Evolutionary conservation across 192 early-diverging fungal genomes (phyloP).

Genomic region (Backusella luteola): DNA sequence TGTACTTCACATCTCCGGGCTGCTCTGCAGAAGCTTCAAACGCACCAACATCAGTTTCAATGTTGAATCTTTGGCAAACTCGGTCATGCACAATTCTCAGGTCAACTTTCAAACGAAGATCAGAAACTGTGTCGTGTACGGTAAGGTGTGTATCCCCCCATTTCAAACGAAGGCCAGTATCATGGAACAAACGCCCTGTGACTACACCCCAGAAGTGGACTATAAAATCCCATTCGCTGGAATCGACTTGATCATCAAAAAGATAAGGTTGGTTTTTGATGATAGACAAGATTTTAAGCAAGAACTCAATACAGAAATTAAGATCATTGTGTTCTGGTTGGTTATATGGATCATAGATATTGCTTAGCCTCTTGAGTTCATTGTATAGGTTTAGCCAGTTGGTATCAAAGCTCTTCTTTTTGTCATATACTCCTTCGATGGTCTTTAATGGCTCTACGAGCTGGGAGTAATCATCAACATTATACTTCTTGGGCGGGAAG

Average conservation of each 20-base stretch:
- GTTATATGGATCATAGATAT: neutral
- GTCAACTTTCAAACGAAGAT: neutral
- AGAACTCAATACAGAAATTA: neutral
- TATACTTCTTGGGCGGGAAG: conserved; percentile 6
- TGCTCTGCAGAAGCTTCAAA: neutral
- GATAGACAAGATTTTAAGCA: neutral
- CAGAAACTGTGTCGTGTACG: neutral
- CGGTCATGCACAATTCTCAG: too few species aligned
- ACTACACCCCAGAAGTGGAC: neutral
- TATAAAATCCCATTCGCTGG: neutral
- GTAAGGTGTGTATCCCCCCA: conserved; percentile 1
- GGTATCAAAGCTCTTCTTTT: neutral
- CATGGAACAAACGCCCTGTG: neutral
- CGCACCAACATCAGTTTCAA: neutral
- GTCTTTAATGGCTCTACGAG: neutral
- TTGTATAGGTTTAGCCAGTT: neutral
- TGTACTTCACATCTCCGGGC: neutral
- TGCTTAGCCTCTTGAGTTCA: neutral
- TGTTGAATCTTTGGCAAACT: neutral
- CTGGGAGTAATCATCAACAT: neutral
- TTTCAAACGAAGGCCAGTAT: neutral
- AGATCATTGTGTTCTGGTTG: neutral
- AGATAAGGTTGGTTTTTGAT: conserved; percentile 3
- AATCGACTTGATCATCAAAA: conserved; percentile 2
- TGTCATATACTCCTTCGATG: neutral